phyloP scores from a whole-genome alignment of 345 rosid genomes.

The Camelina sativa region DNA sequence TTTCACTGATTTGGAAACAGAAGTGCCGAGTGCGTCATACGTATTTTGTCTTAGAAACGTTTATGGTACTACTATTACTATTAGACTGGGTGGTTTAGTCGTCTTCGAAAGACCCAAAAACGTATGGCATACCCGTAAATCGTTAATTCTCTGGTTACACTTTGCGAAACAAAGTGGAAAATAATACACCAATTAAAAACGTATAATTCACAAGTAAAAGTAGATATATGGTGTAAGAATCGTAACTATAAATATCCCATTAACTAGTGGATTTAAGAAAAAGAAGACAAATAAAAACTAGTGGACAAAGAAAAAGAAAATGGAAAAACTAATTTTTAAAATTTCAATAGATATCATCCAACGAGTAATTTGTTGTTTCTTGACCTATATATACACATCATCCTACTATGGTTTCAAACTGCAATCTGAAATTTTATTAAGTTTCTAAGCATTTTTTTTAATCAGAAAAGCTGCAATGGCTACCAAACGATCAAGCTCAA shows the following conservation, averaged over 20 bases:
- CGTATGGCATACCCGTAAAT: not conserved
- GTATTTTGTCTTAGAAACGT: too few relatives aligned
- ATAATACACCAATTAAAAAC: not conserved
- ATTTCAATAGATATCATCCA: not conserved
- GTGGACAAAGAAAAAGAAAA: conserved; percentile 8
- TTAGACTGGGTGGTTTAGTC: not conserved
- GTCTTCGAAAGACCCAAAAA: not conserved
- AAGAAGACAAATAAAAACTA: not conserved
- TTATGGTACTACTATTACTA: too few relatives aligned
- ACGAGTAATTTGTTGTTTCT: not conserved
- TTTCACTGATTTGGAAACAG: not conserved
- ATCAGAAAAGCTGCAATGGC: conserved; percentile 14
- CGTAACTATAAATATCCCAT: not conserved
- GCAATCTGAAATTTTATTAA: not conserved
- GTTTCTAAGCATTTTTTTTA: not conserved
- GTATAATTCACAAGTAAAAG: not conserved
- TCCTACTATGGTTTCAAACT: not conserved
- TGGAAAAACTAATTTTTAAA: not conserved
- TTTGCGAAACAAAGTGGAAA: not conserved
- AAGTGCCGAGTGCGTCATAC: not conserved
- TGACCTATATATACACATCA: not conserved
- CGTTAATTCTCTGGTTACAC: not conserved
- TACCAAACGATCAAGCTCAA: conserved; percentile 10
- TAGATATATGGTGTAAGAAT: not conserved
- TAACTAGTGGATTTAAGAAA: not conserved